Base-by-base conservation (phyloP, 106 monocot genomes). In the Cymbidium sinense region DNA sequence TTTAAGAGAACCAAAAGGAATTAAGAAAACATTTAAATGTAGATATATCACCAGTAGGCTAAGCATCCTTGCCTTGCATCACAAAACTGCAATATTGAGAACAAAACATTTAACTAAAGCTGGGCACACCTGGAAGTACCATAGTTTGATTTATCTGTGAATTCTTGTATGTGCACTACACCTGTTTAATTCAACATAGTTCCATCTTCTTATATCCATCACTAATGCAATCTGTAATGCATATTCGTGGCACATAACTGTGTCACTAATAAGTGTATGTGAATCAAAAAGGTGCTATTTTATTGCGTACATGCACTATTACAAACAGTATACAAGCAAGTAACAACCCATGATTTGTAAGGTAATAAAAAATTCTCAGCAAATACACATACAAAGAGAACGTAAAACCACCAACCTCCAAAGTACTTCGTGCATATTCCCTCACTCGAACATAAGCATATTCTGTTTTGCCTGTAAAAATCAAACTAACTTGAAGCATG, bases 381-480 rank as follows among this genome's bases (percentile, higher is more conserved):
- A 21, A n/a, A n/a, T 64, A 75, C 1, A 79, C 50, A 76, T 27
- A 74, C 41, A 79, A 29, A 8, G 21, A 31, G 13, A 44, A 35
- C 43, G 11, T 27, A 1, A 30, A 50, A 83, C 51, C 13, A 74
- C 47, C 3, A 70, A 93, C 96, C 96, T 96, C 89, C 69, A 91
- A 27, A 82, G 96, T 80, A 89, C 79, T 89, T 65, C 76, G 79
- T 78, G 88, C 79, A 79, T 83, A 82, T 77, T 96, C 89, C 78
- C 82, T 89, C 21, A 93, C 89, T 76, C 78, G 77, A 82, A 87
- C 71, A 85, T 84, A 93, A 30, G 88, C 88, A 86, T 96, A 96
- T 81, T 96, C 93, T 51, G 76, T 77, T 78, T 96, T 96, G 36
- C 93, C 96, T 96, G 81, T 43, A 91, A 82, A 27, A 61, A 50